Evolutionary conservation across 352 stramenopile species (phyloP), one percentile per base, ranked within the genome.

Genomic region (Thalassiosira sp.): DNA sequence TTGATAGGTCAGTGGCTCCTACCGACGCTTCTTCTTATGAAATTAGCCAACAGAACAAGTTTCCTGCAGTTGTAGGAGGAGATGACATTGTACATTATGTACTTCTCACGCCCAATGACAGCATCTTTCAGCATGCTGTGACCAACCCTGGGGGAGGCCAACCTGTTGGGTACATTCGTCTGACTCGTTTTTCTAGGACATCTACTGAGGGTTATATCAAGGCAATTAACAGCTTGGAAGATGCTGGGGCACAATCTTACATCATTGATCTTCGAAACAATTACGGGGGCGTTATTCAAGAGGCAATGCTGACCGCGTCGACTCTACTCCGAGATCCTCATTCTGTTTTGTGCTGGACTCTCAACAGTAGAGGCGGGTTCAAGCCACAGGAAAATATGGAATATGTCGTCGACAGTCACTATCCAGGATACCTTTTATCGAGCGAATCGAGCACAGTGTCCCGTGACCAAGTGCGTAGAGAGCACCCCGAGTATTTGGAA

Each of bases 221-320:
- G 49, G 86, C 86, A 46, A 72, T 91, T 16, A 66, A 81, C 35
- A 62, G 28, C 16, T 69, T 91, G n/a, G 87, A 93, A 70, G 65
- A 80, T 7, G 65, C 68, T 16, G 87, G 81, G 16, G 87, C 86
- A 20, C 37, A 82, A 58, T 87, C 76, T 7, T 93, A 91, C 58
- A 89, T 93, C 11, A 83, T 93, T 45, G 88, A 93, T 78, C 45
- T 93, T n/a, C 63, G 88, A 57, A 93, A 93, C 70, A 92, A 92
- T 60, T 91, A 71, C 52, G 61, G 84, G 28, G 85, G 85, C 15
- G 61, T 86, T 24, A 86, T 93, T 69, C 88, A 93, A 76, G 85
- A 93, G 62, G 84, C 86, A 18, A 87, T 93, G 82, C 51, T 91
- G 6, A 87, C 81, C 15, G 86, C 88, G 24, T 89, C 86, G 2